Conservation (phyloP, 1,284 basidiomycete genomes). For the Exobasidium cylindrosporum region DNA sequence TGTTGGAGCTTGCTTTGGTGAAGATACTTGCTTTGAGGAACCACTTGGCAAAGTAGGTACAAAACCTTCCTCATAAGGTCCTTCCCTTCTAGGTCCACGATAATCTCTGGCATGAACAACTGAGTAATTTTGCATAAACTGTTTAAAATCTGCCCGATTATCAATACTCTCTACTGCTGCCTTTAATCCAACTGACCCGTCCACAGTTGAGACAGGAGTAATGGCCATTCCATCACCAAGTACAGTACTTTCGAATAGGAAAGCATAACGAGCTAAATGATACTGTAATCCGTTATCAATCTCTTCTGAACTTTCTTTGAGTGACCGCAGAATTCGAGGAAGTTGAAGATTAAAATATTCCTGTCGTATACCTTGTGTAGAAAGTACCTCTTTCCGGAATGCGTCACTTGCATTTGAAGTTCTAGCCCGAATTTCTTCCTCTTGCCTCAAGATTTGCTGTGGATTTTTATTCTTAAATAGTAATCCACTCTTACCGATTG, state of each 20-base stretch:
- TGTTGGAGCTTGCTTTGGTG: neutral
- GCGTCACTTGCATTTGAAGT: constrained; percentile 82
- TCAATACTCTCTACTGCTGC: constrained; percentile 85
- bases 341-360: constrained; percentile 95
- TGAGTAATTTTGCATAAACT: constrained; percentile 94
- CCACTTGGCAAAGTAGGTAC: constrained; percentile 23
- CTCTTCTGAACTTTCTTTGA: constrained; percentile 94
- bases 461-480: constrained; percentile 85
- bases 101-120: constrained; percentile 69
- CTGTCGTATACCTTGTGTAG: constrained; percentile 83
- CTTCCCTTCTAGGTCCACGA: constrained; percentile 54
- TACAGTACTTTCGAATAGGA: constrained; percentile 84
- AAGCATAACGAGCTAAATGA: constrained; percentile 89
- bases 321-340: constrained; percentile 82
- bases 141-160: constrained; percentile 88
- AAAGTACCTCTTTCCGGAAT: constrained; percentile 85
- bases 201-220: constrained; percentile 62
- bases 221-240: constrained; percentile 82
- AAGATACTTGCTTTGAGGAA: neutral
- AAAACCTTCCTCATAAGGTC: constrained; percentile 55
- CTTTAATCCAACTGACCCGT: constrained; percentile 66
- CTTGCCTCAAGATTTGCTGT: constrained; percentile 84
- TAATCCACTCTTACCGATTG: constrained; percentile 84
- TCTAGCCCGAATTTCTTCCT: constrained; percentile 83
- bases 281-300: constrained; percentile 96